phyloP scores from a whole-genome alignment of 345 rosid species.

The Theobroma cacao region DNA sequence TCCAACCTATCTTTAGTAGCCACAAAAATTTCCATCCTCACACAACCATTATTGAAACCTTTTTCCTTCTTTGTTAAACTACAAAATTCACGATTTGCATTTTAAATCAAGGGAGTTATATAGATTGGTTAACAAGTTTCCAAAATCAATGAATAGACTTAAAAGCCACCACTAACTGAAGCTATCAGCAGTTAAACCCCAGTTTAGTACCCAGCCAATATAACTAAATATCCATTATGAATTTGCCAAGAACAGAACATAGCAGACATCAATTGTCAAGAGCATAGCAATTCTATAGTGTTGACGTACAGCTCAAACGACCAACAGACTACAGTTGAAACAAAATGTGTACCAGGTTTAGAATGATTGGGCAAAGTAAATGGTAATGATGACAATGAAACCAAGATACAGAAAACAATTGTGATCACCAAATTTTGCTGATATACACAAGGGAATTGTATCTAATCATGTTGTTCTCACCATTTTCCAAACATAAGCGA shows the following conservation, averaged over 20 bases:
- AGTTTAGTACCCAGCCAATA: not conserved
- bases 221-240: not conserved
- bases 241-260: not conserved
- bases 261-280: not conserved
- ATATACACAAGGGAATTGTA: conserved; percentile 1
- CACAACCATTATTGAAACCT: not conserved
- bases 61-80: not conserved
- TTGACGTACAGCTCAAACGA: not conserved
- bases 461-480: conserved; percentile 38
- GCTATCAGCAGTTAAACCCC: not conserved
- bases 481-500: conserved; percentile 72
- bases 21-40: not conserved
- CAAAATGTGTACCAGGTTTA: not conserved
- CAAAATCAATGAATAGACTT: not conserved
- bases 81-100: not conserved
- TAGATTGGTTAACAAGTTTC: not conserved
- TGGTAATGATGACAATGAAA: not conserved
- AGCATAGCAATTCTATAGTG: not conserved
- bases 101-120: not conserved
- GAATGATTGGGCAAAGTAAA: not conserved
- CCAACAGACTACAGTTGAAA: not conserved
- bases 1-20: conserved; percentile 1
- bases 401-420: not conserved
- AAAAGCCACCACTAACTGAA: not conserved
- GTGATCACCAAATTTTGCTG: conserved; percentile 6